Evolutionary conservation across 1,284 basidiomycete genomes (phyloP).

Genomic region (Porodaedalea pini): DNA sequence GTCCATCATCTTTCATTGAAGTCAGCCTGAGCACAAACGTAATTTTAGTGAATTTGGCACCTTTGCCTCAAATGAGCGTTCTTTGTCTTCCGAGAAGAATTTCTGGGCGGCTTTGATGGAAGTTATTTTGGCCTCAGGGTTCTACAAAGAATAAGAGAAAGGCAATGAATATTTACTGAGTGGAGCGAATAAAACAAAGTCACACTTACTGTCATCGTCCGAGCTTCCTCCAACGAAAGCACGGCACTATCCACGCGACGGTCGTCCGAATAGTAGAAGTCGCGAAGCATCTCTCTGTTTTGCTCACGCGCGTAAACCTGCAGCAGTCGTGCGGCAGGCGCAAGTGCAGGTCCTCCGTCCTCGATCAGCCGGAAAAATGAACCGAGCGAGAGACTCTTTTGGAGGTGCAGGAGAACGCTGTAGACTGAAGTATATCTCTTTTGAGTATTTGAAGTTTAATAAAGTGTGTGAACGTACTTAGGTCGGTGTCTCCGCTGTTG

Average conservation of each 20-base stretch:
- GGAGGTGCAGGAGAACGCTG: slow-evolving; percentile 83
- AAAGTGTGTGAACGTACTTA: slow-evolving; percentile 52
- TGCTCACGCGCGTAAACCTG: slow-evolving; percentile 89
- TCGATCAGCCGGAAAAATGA: slow-evolving; percentile 95
- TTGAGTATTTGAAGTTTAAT: background rate
- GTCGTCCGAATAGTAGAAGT: slow-evolving; percentile 99
- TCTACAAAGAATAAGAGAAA: slow-evolving; percentile 39
- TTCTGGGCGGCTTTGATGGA: slow-evolving; percentile 83
- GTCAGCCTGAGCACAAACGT: slow-evolving; percentile 3
- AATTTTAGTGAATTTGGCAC: slow-evolving; percentile 35
- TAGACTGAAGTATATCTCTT: slow-evolving; percentile 57
- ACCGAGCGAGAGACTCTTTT: slow-evolving; percentile 80
- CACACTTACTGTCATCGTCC: slow-evolving; percentile 55
- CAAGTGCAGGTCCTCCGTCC: slow-evolving; percentile 73
- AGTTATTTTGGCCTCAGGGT: slow-evolving; percentile 64
- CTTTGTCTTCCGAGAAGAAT: slow-evolving; percentile 93
- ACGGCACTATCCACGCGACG: slow-evolving; percentile 88
- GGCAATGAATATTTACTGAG: too few species aligned
- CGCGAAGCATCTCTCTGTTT: slow-evolving; percentile 86
- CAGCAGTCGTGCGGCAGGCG: slow-evolving; percentile 70
- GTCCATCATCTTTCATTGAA: slow-evolving; percentile 72
- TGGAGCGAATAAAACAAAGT: too few species aligned
- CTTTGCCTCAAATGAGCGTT: slow-evolving; percentile 86
- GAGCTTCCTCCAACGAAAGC: slow-evolving; percentile 81
- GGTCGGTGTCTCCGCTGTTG: slow-evolving; percentile 92